Conservation (phyloP, 2,329 filamentous ascomycete species). For the Neonectria faginata region DNA sequence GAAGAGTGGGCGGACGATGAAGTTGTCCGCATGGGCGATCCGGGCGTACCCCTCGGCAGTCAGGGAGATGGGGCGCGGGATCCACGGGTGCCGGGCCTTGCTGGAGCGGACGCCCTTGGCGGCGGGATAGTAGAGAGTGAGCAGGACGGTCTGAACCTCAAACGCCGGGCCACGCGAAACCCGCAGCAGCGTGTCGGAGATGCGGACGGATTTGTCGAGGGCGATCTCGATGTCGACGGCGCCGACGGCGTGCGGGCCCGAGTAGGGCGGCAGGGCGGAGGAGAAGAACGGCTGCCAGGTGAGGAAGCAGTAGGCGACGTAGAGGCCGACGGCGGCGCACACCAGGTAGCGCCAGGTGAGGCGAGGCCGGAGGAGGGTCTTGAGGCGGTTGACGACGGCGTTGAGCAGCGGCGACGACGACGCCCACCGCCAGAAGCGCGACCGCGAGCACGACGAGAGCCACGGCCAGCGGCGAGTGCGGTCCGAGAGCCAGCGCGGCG, state of each 20-base stretch:
- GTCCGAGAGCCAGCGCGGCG: slow-evolving; percentile 42
- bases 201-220: slow-evolving; percentile 47
- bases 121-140: slow-evolving; percentile 63
- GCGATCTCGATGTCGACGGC: slow-evolving; percentile 61
- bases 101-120: slow-evolving; percentile 43
- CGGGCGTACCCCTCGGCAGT: slow-evolving; percentile 61
- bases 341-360: slow-evolving; percentile 51
- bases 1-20: slow-evolving; percentile 57
- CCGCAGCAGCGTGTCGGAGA: slow-evolving; percentile 51
- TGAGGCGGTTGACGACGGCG: slow-evolving; percentile 26
- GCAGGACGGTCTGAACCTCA: slow-evolving; percentile 60
- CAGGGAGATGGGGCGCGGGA: slow-evolving; percentile 57
- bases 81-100: slow-evolving; percentile 56
- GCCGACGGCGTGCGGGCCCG: slow-evolving; percentile 59
- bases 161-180: slow-evolving; percentile 55
- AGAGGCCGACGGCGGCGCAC: slow-evolving; percentile 46
- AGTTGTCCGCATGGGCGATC: slow-evolving; percentile 58
- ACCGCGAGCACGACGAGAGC: slow-evolving; percentile 21
- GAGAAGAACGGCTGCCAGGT: slow-evolving; percentile 57
- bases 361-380: slow-evolving; percentile 46
- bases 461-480: slow-evolving; percentile 28
- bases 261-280: slow-evolving; percentile 57
- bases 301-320: slow-evolving; percentile 55
- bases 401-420: slow-evolving; percentile 29
- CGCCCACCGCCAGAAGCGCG: slow-evolving; percentile 13